These are phyloP conservation scores for Psidium friedrichsthalianum DNA, from an alignment of 345 rosid species.

Conservation along the genomic window DNA sequence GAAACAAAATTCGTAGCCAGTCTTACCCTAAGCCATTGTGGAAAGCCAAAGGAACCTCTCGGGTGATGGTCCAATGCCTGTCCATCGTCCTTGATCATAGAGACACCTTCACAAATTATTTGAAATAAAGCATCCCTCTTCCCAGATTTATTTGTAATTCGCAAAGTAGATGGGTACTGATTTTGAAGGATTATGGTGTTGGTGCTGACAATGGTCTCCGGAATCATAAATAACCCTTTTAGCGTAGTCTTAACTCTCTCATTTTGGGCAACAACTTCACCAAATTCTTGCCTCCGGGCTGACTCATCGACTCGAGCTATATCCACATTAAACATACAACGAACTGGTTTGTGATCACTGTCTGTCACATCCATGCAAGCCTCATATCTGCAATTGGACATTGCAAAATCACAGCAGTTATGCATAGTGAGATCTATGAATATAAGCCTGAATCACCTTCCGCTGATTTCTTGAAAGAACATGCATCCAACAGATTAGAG, in stretches of 20 bases:
- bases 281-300: slow-evolving; percentile 72
- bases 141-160: slow-evolving; percentile 56
- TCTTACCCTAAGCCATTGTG: slow-evolving; percentile 93
- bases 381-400: slow-evolving; percentile 44
- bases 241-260: slow-evolving; percentile 44
- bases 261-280: slow-evolving; percentile 42
- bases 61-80: slow-evolving; percentile 38
- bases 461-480: background rate
- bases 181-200: slow-evolving; percentile 63
- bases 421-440: background rate
- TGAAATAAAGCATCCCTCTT: slow-evolving; percentile 45
- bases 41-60: slow-evolving; percentile 69
- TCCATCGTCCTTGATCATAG: slow-evolving; percentile 43
- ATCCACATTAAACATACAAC: slow-evolving; percentile 72
- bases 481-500: background rate
- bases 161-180: slow-evolving; percentile 54
- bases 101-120: slow-evolving; percentile 69
- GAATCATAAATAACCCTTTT: slow-evolving; percentile 42
- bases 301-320: slow-evolving; percentile 87
- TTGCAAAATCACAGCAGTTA: background rate
- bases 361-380: slow-evolving; percentile 97
- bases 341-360: slow-evolving; percentile 98
- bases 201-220: slow-evolving; percentile 64
- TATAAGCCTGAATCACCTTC: background rate
- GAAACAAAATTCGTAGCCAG: background rate